Conservation (phyloP, 306 rosid genomes). For the Psophocarpus tetragonolobus region DNA sequence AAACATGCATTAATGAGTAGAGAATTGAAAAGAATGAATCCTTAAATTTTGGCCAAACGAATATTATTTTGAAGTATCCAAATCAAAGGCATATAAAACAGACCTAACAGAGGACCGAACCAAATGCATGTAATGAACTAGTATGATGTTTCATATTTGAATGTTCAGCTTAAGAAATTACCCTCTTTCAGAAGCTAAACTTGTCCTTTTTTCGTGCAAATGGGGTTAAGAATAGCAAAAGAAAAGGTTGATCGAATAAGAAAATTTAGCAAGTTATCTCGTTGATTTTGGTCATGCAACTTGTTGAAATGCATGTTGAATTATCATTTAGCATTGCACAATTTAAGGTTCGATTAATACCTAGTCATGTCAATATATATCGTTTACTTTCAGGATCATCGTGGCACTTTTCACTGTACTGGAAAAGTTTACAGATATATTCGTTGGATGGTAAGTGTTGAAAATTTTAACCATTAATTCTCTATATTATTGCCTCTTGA, state of each 20-base stretch:
- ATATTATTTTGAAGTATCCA: not conserved
- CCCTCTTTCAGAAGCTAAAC: not conserved
- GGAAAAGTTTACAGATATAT: constrained; percentile 68
- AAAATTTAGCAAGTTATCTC: not conserved
- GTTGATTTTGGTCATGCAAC: not conserved
- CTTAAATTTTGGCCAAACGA: constrained; percentile 1
- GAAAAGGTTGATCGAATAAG: not conserved
- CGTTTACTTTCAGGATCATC: constrained; percentile 65
- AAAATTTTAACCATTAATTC: not conserved
- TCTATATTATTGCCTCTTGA: not conserved
- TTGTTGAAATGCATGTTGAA: not conserved
- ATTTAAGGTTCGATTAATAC: not conserved
- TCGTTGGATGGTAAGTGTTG: constrained; percentile 61
- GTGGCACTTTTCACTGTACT: constrained; percentile 70
- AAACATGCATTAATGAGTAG: not conserved
- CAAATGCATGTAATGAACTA: constrained; percentile 17
- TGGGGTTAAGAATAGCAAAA: constrained; percentile 10
- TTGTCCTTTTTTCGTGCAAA: not conserved
- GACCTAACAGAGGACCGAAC: constrained; percentile 16
- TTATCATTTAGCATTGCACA: not conserved
- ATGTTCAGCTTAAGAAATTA: not conserved
- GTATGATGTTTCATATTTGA: not conserved
- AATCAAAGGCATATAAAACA: constrained; percentile 24
- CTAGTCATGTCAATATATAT: not conserved
- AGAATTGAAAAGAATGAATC: not conserved